Evolutionary conservation across 106 monocot species (phyloP).

Genomic region (Amphibolis antarctica): DNA sequence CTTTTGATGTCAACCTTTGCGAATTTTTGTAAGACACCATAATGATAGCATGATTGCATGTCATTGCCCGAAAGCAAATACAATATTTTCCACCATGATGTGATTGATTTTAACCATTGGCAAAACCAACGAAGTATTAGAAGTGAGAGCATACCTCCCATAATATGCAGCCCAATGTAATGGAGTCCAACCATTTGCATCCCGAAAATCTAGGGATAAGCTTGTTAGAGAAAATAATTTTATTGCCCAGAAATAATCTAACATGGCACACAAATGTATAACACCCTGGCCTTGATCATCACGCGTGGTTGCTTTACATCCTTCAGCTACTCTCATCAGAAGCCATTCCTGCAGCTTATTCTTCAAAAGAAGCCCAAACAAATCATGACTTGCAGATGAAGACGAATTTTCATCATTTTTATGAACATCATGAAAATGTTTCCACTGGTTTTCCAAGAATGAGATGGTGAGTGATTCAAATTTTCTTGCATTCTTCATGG

Average conservation of each 20-base stretch:
- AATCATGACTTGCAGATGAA: slow-evolving; percentile 9
- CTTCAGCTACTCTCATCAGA: slow-evolving; percentile 55
- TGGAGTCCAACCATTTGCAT: slow-evolving; percentile 87
- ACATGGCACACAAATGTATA: slow-evolving; percentile 77
- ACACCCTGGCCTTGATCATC: slow-evolving; percentile 76
- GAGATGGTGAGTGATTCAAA: slow-evolving; percentile 38
- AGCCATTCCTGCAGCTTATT: slow-evolving; percentile 88
- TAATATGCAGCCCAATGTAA: slow-evolving; percentile 89
- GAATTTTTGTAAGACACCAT: too few relatives aligned
- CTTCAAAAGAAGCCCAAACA: slow-evolving; percentile 61
- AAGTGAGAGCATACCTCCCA: slow-evolving; percentile 66
- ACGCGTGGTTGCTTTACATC: slow-evolving; percentile 39
- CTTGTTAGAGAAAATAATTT: slow-evolving; percentile 49
- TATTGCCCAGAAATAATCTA: slow-evolving; percentile 77
- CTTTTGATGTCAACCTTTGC: too few relatives aligned
- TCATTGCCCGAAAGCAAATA: too few relatives aligned
- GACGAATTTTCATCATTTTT: slow-evolving; percentile 7
- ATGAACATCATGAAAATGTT: slow-evolving; percentile 16
- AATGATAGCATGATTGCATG: too few relatives aligned
- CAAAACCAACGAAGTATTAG: background rate
- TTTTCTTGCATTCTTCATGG: slow-evolving; percentile 39
- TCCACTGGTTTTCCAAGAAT: slow-evolving; percentile 59
- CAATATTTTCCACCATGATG: background rate
- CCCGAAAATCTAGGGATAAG: slow-evolving; percentile 90
- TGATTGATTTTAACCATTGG: background rate